Conservation (phyloP, 371 early-diverging fungal species). For the Haplosporangium sp. region DNA sequence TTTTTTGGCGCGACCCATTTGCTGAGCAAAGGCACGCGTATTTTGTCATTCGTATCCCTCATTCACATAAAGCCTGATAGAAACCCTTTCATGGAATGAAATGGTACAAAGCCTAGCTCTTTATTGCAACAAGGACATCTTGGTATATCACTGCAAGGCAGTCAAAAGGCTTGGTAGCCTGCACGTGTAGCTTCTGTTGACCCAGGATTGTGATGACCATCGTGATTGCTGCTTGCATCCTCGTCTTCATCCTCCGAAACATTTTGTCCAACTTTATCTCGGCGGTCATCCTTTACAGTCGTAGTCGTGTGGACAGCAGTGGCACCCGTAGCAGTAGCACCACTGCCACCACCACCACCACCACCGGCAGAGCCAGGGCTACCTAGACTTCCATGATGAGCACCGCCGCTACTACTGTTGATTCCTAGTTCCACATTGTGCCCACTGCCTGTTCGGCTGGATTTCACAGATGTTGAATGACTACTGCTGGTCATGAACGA, state of each 20-base stretch:
- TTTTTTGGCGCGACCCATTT: no score
- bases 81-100: no score
- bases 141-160: neutral
- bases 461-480: constrained; percentile 33
- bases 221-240: constrained; percentile 18
- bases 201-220: neutral
- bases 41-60: neutral
- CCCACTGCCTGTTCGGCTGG: constrained; percentile 36
- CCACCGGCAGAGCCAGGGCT: constrained; percentile 8
- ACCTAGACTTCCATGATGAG: neutral
- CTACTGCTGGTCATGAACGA: constrained; percentile 40
- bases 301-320: neutral
- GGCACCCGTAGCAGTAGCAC: constrained; percentile 6
- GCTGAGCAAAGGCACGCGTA: neutral
- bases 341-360: constrained; percentile 10
- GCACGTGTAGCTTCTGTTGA: constrained; percentile 15
- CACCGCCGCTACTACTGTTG: constrained; percentile 3
- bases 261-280: constrained; percentile 44
- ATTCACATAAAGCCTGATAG: neutral
- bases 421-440: constrained; percentile 31
- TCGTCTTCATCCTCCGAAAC: constrained; percentile 39
- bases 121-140: neutral
- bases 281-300: constrained; percentile 29
- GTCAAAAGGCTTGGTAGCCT: constrained; percentile 29
- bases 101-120: no score